A percentile compares a stretch with the other conserved stretches of the same genome.
Conservation (phyloP, 1,284 basidiomycete genomes). For the Cutaneotrichosporon curvatum region DNA sequence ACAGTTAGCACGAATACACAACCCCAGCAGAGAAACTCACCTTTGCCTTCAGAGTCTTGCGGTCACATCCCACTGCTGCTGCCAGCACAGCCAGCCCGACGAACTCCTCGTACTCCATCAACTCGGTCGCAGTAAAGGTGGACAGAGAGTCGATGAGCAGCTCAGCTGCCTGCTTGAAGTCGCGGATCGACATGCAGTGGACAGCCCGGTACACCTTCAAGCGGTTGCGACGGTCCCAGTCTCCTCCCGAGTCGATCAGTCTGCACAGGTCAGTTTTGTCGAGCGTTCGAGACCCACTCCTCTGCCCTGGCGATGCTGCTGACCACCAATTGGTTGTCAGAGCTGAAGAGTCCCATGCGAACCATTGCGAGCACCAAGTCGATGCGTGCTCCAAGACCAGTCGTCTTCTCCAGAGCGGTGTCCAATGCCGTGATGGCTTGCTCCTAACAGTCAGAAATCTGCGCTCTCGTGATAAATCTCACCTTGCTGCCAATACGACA, state of each 20-base stretch:
- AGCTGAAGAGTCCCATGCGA: conserved; percentile 86
- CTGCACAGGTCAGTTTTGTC: conserved; percentile 46
- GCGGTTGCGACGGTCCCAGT: conserved; percentile 95
- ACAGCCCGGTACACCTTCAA: conserved; percentile 92
- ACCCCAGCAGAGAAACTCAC: conserved; percentile 46
- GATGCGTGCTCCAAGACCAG: conserved; percentile 86
- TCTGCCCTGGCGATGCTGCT: conserved; percentile 73
- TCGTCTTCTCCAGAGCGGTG: conserved; percentile 81
- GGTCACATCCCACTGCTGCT: conserved; percentile 66
- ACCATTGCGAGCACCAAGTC: conserved; percentile 86
- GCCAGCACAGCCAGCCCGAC: conserved; percentile 78
- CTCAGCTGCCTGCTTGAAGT: conserved; percentile 62
- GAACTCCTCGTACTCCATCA: conserved; percentile 86
- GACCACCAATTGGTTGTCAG: conserved; percentile 68
- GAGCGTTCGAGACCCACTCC: conserved; percentile 53
- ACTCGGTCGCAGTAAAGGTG: conserved; percentile 88
- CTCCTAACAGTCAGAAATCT: conserved; percentile 52
- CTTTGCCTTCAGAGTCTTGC: conserved; percentile 89
- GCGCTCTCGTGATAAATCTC: conserved; percentile 16
- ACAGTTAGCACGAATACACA: conserved; percentile 3
- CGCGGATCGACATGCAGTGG: conserved; percentile 74
- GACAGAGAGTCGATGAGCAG: conserved; percentile 84
- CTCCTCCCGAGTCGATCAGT: conserved; percentile 89
- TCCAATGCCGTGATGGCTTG: conserved; percentile 70
- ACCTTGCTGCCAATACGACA: conserved; percentile 91